A percentile compares a stretch with the other conserved stretches of the same genome.
These are phyloP conservation scores for Candida oleophila DNA, from an alignment of 805 yeast species.

Conservation along the genomic window DNA sequence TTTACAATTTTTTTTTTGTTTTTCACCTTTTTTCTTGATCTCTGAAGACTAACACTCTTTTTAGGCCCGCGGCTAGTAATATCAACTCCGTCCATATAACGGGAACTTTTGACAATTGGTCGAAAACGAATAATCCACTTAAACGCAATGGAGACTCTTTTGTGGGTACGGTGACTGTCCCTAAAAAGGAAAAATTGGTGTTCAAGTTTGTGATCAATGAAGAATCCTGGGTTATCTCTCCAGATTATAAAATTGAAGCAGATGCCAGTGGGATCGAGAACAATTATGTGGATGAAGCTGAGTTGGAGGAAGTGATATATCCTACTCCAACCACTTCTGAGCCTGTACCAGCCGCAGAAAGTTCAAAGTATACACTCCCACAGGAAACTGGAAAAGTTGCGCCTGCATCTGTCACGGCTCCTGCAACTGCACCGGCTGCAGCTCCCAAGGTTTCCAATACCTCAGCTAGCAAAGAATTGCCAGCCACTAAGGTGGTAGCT, in stretches of 20 bases:
- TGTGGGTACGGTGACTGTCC: slow-evolving; percentile 20
- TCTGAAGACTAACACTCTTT: slow-evolving; percentile 1
- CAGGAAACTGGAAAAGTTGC: slow-evolving; percentile 1
- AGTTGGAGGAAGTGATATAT: slow-evolving; percentile 13
- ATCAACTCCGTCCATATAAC: slow-evolving; percentile 31
- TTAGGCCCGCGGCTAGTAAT: slow-evolving; percentile 8
- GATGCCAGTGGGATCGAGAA: slow-evolving; percentile 27
- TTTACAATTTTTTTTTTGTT: not conserved
- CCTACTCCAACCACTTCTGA: slow-evolving; percentile 1
- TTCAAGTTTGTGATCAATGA: slow-evolving; percentile 40
- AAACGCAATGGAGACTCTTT: slow-evolving; percentile 15
- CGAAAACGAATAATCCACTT: slow-evolving; percentile 19
- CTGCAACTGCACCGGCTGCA: slow-evolving; percentile 4
- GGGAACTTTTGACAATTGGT: slow-evolving; percentile 43
- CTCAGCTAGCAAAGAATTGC: slow-evolving; percentile 18
- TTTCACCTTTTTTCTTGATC: not conserved
- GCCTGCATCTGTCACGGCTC: slow-evolving; percentile 7
- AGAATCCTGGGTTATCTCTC: slow-evolving; percentile 26
- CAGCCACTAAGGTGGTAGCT: not conserved
- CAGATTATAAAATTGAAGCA: slow-evolving; percentile 13
- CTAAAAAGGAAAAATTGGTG: slow-evolving; percentile 22
- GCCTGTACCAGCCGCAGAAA: not conserved
- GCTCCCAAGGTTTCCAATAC: slow-evolving; percentile 18
- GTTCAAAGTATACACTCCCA: not conserved
- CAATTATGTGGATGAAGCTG: slow-evolving; percentile 20